Evolutionary conservation across 2,329 filamentous ascomycete genomes (phyloP), one percentile per base, ranked within the genome.

Genomic region (Kalmusia sp.): DNA sequence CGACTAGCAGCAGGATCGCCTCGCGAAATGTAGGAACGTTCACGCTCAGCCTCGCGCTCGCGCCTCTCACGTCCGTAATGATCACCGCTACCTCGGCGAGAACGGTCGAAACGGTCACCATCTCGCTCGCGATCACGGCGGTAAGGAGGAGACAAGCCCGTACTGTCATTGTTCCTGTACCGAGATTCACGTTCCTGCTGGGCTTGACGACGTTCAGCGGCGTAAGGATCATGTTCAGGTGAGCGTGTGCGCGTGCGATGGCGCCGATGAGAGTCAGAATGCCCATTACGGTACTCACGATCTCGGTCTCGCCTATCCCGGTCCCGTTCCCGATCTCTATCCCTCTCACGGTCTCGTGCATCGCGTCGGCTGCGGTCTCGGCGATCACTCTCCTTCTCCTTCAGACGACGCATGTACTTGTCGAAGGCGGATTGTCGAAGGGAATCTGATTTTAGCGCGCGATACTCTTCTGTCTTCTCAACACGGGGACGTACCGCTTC

Each of bases 161-260:
- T 90, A 77, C 86, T 86, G 77, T 87, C 87, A 70, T 84, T 87
- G 38, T 95, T 96, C 73, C 91, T 88, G 77, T 96, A 96, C 65
- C 96, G 93, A 61, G 93, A 89, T 77, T 98, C 96, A 41, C 96
- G 89, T 71, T 96, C 93, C 52, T 93, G 92, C 70, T 95, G 93
- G 37, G 93, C 93, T 74, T 93, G 95, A 67, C 92, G 89, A 61
- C 95, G 87, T 72, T 99, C 95, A 55, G 93, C 95, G 76, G 98
- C 95, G 75, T 99, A 99, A 17, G 91, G 86, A 77, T 99, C 93
- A 53, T 86, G 85, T 75, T 98, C 95, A n/a, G 92, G 93, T 64
- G 89, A 93, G 66, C 92, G 91, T 70, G 91, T 96, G 64, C 86
- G 85, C 64, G 91, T 82, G 61, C 79, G 79, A 58, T 74, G 73